phyloP scores from a whole-genome alignment of 352 stramenopile species.

The Phytophthora pinifolia region DNA sequence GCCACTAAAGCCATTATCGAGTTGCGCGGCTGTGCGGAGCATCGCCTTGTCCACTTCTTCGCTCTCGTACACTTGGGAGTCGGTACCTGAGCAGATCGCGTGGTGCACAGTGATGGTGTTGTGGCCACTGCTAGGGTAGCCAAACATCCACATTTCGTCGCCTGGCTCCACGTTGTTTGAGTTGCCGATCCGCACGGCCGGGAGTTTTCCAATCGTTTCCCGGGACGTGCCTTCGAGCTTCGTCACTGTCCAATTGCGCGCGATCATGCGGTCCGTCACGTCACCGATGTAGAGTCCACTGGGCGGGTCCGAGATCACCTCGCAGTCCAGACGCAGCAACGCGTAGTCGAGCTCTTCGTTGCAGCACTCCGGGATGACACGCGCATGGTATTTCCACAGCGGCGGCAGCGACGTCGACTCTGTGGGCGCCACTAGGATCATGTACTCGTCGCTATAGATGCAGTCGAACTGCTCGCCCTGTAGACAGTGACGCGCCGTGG shows the following conservation, averaged over 20 bases:
- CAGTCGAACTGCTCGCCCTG: constrained; percentile 87
- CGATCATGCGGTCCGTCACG: constrained; percentile 86
- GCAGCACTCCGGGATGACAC: constrained; percentile 79
- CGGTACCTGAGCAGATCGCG: constrained; percentile 87
- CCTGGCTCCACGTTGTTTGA: constrained; percentile 88
- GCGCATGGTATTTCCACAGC: constrained; percentile 85
- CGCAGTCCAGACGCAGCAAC: constrained; percentile 78
- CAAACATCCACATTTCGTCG: constrained; percentile 92
- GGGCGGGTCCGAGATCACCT: constrained; percentile 83
- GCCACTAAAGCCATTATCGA: constrained; percentile 87
- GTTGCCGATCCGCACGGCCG: constrained; percentile 80
- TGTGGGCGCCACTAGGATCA: constrained; percentile 83
- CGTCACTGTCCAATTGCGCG: constrained; percentile 79
- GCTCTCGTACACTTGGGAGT: constrained; percentile 84
- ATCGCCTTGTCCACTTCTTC: constrained; percentile 88
- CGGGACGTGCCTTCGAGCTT: constrained; percentile 75
- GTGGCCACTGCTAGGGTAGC: constrained; percentile 85
- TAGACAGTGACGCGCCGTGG: constrained; percentile 77
- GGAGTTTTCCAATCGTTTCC: constrained; percentile 72
- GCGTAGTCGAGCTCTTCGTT: constrained; percentile 86
- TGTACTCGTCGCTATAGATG: constrained; percentile 87
- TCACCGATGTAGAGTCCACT: constrained; percentile 89
- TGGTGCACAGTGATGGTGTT: constrained; percentile 91
- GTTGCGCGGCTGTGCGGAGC: constrained; percentile 78
- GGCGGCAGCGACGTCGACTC: constrained; percentile 78